Base-by-base conservation (phyloP, 768 basidiomycete species). In the Kwoniella dejecticola region DNA sequence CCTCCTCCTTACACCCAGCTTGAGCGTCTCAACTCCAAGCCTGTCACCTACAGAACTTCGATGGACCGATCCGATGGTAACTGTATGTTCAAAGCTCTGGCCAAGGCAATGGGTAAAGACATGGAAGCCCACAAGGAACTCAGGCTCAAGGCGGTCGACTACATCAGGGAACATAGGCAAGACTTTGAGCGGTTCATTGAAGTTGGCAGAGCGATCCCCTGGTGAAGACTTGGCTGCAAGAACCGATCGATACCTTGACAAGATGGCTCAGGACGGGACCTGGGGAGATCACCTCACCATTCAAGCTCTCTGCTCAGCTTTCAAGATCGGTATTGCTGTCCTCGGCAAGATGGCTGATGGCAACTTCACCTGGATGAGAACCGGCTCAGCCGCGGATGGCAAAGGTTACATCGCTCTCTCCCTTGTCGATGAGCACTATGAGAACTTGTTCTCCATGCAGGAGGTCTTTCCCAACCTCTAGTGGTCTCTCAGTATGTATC, bases 61-160 rank as follows among this genome's bases (percentile, higher is more conserved):
- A 29, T 29, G 45, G 48, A 6, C 5, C 13, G 8, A 4, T n/a
- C 26, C 17, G 57, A 58, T 24, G 57, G 57, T 23, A 58, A 49
- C 57, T 58, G 57, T 27, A 10, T 58, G 45, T 58, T 58, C 31
- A 19, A 46, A 29, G 57, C 57, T 24, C 47, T 58, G 30, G 57
- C 57, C 44, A 58, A 48, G 57, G 57, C 57, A 58, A 12, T 58
- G 17, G 31, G 46, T 17, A n/a, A n/a, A 6, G 46, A 11, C 10
- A 4, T 23, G 24, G 19, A 23, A 17, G 11, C 48, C n/a, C 19
- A n/a, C 48, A 11, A 17, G 15, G 27, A 50, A 7, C 19, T 27
- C 48, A 50, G 48, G 27, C 19, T 24, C 4, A 17, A n/a, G 11
- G 48, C 48, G 4, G 21, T 50, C 15, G n/a, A 24, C 23, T 50